These are phyloP conservation scores for Plasmodium reichenowi DNA, from an alignment of 169 alveolate genomes.

Conservation along the genomic window DNA sequence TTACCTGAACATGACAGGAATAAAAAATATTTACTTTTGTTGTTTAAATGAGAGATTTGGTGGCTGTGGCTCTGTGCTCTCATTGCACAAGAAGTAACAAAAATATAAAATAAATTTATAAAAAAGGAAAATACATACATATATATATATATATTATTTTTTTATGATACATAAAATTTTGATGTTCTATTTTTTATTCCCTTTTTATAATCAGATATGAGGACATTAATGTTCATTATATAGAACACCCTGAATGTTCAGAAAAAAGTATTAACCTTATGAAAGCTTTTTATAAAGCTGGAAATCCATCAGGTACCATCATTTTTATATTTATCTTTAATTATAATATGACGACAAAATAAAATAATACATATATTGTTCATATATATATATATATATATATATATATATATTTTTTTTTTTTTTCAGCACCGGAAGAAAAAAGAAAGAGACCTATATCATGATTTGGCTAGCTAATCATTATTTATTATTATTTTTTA, in stretches of 20 bases:
- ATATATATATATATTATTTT: not conserved
- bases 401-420: not conserved
- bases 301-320: constrained; percentile 64
- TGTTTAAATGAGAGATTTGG: constrained; percentile 90
- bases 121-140: not conserved
- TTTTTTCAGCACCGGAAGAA: constrained; percentile 57
- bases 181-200: too few relatives aligned
- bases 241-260: constrained; percentile 26
- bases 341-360: not conserved
- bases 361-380: not conserved
- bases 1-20: constrained; percentile 68
- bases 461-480: not conserved
- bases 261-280: constrained; percentile 55
- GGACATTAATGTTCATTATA: constrained; percentile 35
- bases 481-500: too few relatives aligned
- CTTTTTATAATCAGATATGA: constrained; percentile 10
- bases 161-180: too few relatives aligned
- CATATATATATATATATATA: not conserved
- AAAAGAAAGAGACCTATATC: constrained; percentile 39
- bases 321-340: not conserved
- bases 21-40: constrained; percentile 83
- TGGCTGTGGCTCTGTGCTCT: constrained; percentile 88
- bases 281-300: constrained; percentile 56
- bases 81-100: constrained; percentile 78
- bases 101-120: not conserved